Evolutionary conservation across 306 rosid genomes (phyloP), one percentile per base, ranked within the genome.

Genomic region (Lathyrus oleraceus): DNA sequence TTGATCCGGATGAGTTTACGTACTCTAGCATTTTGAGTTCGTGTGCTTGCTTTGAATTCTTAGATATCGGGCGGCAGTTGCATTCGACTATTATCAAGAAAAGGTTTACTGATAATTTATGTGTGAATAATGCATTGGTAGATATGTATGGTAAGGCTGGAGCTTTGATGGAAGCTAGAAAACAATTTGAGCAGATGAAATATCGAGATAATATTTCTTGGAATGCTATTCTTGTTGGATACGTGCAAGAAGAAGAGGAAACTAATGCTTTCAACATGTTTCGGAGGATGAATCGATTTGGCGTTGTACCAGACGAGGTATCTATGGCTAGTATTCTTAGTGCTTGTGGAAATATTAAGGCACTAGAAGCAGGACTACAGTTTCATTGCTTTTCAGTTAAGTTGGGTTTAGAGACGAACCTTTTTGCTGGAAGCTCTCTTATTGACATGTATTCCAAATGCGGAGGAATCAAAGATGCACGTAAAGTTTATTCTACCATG

Each of bases 111-210:
- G 61, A 65, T 43, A 91, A 91, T 81, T 68, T 89, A 65, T 89
- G 66, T 28, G 87, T 85, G 45, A 85, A 78, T 57, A 91, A 88
- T 75, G 96, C 97, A 3, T 81, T 91, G 84, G 76, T 84, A 49
- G 91, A 89, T 81, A 89, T 91, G 97, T 91, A 89, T 72, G 89
- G 89, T 27, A 91, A 91, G 76, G 89, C 91, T 2, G 89, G 97
- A 67, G 82, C 69, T 65, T 71, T 85, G 74, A 75, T 64, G 61
- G 93, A 88, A 69, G 93, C 93, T 1, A 77, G 87, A 73, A 87
- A 87, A 73, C 91, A 83, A 36, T 91, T 91, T 53, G 97, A 88
- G 79, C 78, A 13, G 61, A 87, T 88, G 81, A 69, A 76, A 65
- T 27, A 56, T 78, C 84, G 82, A n/a, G 93, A 91, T 71, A 84